A percentile compares a stretch with the other conserved stretches of the same genome.
These are phyloP conservation scores for Phycomyces blakesleeanus DNA, from an alignment of 192 early-diverging fungal species.

Conservation along the genomic window DNA sequence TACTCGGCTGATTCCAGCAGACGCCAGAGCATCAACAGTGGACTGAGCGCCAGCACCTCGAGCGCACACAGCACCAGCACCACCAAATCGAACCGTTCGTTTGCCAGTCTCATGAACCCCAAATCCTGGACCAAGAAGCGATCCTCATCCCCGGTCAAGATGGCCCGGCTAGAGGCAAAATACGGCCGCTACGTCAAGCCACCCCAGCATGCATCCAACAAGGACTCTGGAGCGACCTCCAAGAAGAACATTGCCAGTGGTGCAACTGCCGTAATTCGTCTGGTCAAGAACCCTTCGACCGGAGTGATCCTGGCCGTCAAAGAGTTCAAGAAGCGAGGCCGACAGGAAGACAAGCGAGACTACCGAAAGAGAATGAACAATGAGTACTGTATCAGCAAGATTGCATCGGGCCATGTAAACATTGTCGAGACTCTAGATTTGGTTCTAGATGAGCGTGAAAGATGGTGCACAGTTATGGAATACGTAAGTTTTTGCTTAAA, in stretches of 20 bases:
- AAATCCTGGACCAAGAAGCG: neutral
- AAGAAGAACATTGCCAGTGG: conserved; percentile 72
- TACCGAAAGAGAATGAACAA: conserved; percentile 93
- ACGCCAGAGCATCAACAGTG: neutral
- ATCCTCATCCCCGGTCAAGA: conserved; percentile 1
- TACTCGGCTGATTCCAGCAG: neutral
- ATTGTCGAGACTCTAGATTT: conserved; percentile 92
- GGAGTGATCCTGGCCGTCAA: conserved; percentile 87
- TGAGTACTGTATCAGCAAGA: conserved; percentile 96
- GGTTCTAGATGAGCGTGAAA: conserved; percentile 85
- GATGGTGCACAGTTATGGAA: conserved; percentile 82
- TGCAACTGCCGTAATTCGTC: conserved; percentile 83
- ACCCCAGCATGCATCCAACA: neutral
- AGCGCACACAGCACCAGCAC: neutral
- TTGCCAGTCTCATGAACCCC: conserved; percentile 1
- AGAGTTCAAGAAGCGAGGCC: conserved; percentile 78
- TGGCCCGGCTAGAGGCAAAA: conserved; percentile 3
- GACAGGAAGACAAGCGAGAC: conserved; percentile 88
- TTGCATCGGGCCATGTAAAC: conserved; percentile 86
- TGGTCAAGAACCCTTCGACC: conserved; percentile 72
- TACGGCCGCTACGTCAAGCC: conserved; percentile 26
- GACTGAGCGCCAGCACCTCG: neutral
- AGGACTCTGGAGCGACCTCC: conserved; percentile 7
- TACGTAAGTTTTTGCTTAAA: conserved; percentile 33
- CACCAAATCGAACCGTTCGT: neutral